Percentiles rank a stretch among this genome's conserved stretches.
These are phyloP conservation scores for Hydrangea macrophylla DNA, from an alignment of 148 eudicot species.

Conservation along the genomic window DNA sequence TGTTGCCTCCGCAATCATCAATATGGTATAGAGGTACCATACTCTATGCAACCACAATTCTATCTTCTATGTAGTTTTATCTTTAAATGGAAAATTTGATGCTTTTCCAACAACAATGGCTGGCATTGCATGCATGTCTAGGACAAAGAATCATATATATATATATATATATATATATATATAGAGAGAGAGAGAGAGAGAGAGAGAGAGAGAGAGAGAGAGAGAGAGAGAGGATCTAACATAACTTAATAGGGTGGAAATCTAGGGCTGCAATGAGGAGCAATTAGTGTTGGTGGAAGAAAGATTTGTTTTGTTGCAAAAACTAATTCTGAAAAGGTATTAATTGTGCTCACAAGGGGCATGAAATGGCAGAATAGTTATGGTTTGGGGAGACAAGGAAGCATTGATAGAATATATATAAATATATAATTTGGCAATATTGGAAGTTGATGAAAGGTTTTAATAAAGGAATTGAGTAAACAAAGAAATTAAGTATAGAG, in stretches of 20 bases:
- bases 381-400: constrained; percentile 17
- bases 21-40: constrained; percentile 3
- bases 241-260: too few relatives aligned
- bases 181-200: too few relatives aligned
- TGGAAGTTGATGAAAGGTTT: constrained; percentile 12
- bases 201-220: too few relatives aligned
- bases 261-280: background rate
- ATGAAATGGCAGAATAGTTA: constrained; percentile 13
- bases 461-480: background rate
- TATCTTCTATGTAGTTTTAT: background rate
- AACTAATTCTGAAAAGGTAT: background rate
- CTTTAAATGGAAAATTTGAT: background rate
- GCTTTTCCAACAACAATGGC: background rate
- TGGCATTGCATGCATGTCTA: constrained; percentile 16
- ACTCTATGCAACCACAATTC: background rate
- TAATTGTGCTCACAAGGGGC: background rate
- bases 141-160: background rate
- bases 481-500: background rate
- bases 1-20: constrained; percentile 9
- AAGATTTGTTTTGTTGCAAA: background rate
- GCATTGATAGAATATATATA: constrained; percentile 4
- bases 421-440: background rate
- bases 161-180: too few relatives aligned
- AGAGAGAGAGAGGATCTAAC: too few relatives aligned
- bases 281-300: background rate